Conservation (phyloP, 345 rosid species). For the Geranium rotundifolium region DNA sequence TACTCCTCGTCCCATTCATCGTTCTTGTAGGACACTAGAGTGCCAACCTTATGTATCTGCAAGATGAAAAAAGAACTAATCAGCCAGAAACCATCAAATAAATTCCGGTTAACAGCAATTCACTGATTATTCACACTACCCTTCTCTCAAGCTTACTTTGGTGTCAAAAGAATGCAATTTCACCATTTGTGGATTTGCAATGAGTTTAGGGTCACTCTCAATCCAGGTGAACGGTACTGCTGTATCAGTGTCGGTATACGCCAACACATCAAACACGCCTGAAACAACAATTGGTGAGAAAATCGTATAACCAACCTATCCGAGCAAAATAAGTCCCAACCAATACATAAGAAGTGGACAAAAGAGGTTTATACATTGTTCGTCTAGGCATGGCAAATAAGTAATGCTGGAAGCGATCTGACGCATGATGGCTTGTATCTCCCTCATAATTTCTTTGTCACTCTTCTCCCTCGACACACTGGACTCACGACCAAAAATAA, state of each 20-base stretch:
- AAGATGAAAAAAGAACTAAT: neutral
- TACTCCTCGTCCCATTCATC: conserved; percentile 91
- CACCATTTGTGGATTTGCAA: conserved; percentile 97
- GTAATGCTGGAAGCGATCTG: conserved; percentile 81
- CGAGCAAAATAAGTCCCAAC: neutral
- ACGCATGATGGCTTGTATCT: conserved; percentile 85
- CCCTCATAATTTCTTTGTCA: conserved; percentile 79
- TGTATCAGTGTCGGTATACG: conserved; percentile 77
- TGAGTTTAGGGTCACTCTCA: conserved; percentile 89
- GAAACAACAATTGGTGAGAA: neutral
- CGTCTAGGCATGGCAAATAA: conserved; percentile 92
- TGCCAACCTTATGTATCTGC: conserved; percentile 33
- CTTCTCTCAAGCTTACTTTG: too few relatives aligned
- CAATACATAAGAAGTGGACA: too few relatives aligned
- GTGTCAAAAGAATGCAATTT: conserved; percentile 67
- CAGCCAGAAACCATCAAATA: neutral
- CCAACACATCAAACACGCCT: conserved; percentile 96
- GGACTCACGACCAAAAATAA: conserved; percentile 5
- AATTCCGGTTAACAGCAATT: neutral
- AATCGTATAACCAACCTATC: neutral
- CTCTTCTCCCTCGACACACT: conserved; percentile 86
- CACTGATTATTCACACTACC: too few relatives aligned
- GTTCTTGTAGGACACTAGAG: conserved; percentile 88
- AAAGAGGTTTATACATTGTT: conserved; percentile 41
- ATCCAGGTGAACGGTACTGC: conserved; percentile 94